Conservation (phyloP, 768 basidiomycete species). For the Podaxis sp. region DNA sequence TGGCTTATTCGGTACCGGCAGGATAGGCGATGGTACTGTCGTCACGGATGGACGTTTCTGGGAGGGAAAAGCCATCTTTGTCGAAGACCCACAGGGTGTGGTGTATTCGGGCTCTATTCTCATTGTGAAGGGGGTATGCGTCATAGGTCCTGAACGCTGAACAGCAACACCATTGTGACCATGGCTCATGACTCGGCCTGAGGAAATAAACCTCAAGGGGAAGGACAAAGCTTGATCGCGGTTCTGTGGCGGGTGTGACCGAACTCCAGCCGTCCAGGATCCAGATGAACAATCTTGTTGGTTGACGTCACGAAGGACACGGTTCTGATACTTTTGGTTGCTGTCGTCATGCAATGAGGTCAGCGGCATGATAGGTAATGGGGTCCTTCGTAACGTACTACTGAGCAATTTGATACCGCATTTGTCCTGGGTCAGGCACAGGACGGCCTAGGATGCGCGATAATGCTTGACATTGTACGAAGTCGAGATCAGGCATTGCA, state of each 20-base stretch:
- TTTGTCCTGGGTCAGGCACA: conserved; percentile 42
- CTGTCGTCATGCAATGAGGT: conserved; percentile 24
- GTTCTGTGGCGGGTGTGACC: not conserved
- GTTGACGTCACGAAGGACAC: not conserved
- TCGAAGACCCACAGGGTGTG: not conserved
- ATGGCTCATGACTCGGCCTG: not conserved
- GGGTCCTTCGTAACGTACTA: conserved; percentile 42
- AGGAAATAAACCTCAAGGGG: conserved; percentile 2
- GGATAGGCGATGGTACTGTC: not conserved
- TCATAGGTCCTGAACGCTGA: not conserved
- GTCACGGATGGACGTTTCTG: not conserved
- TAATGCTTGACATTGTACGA: conserved; percentile 45
- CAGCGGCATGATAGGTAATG: conserved; percentile 12
- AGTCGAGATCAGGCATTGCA: conserved; percentile 40
- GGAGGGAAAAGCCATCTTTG: not conserved
- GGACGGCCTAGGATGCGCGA: conserved; percentile 53
- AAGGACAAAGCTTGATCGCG: not conserved
- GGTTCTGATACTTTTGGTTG: conserved; percentile 24
- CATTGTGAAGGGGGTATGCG: not conserved
- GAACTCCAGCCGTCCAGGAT: not conserved
- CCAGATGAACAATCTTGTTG: not conserved
- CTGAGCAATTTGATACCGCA: conserved; percentile 39
- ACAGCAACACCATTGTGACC: conserved; percentile 2
- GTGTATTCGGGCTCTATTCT: not conserved
- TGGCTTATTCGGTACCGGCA: not conserved